Evolutionary conservation across 2,329 filamentous ascomycete species (phyloP).

Genomic region (Pestalotiopsis fici): DNA sequence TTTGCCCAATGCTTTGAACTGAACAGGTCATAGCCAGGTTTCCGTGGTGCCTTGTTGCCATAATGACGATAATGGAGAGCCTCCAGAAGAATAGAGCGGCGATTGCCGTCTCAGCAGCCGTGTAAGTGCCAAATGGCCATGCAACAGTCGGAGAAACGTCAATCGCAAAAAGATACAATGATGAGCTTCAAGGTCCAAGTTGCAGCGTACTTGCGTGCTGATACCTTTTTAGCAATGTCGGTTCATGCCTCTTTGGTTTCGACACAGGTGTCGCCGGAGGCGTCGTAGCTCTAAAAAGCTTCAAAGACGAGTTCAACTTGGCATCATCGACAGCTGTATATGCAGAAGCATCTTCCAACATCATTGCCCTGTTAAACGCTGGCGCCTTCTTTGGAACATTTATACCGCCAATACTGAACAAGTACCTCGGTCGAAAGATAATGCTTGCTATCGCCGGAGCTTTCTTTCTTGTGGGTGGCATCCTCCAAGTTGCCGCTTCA

Average conservation of each 20-base stretch:
- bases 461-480: background rate
- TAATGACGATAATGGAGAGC: background rate
- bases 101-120: background rate
- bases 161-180: background rate
- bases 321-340: background rate
- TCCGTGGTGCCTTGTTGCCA: background rate
- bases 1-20: background rate
- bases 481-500: background rate
- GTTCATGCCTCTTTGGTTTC: background rate
- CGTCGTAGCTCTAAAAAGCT: background rate
- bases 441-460: background rate
- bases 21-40: background rate
- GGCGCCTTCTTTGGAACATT: slow-evolving; percentile 3
- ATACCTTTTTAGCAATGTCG: background rate
- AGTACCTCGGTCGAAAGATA: background rate
- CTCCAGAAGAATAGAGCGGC: background rate
- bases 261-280: background rate
- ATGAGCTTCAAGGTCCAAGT: background rate
- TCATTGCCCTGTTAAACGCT: background rate
- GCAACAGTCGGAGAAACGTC: background rate
- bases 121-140: background rate
- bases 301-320: background rate
- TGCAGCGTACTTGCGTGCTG: background rate
- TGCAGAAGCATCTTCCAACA: background rate
- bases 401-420: background rate